Evolutionary conservation across 2,329 filamentous ascomycete species (phyloP).

Genomic region (Alternaria metachromatica): DNA sequence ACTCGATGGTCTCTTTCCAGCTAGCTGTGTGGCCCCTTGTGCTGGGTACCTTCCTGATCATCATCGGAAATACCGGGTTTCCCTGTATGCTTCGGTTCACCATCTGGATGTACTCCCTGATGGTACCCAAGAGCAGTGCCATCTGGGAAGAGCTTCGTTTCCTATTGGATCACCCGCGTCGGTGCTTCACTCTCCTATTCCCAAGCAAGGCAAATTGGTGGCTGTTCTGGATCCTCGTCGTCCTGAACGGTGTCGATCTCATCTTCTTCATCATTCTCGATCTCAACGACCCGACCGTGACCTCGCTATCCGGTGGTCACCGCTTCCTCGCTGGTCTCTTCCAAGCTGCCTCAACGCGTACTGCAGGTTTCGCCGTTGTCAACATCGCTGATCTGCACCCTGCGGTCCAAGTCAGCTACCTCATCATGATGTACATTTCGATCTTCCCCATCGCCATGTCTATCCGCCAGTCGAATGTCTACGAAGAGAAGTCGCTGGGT

Average conservation of each 20-base stretch:
- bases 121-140: constrained; percentile 69
- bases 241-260: constrained; percentile 83
- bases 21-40: constrained; percentile 77
- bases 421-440: constrained; percentile 99
- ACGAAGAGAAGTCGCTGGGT: constrained; percentile 87
- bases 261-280: constrained; percentile 93
- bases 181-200: constrained; percentile 95
- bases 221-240: constrained; percentile 84
- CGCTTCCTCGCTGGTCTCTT: constrained; percentile 87
- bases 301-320: constrained; percentile 71
- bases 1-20: constrained; percentile 93
- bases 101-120: constrained; percentile 80
- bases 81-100: constrained; percentile 92
- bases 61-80: constrained; percentile 95
- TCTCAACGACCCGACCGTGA: constrained; percentile 74
- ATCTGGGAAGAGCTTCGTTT: constrained; percentile 92
- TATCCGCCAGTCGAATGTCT: constrained; percentile 92
- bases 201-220: constrained; percentile 92
- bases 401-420: constrained; percentile 89
- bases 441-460: constrained; percentile 97
- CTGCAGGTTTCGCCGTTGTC: constrained; percentile 86
- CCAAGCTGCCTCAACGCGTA: constrained; percentile 86
- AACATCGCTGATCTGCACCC: constrained; percentile 81
- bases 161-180: constrained; percentile 89
- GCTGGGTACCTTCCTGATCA: constrained; percentile 82